Conservation (phyloP, 495 filamentous ascomycete species). For the Parmelia sp. region DNA sequence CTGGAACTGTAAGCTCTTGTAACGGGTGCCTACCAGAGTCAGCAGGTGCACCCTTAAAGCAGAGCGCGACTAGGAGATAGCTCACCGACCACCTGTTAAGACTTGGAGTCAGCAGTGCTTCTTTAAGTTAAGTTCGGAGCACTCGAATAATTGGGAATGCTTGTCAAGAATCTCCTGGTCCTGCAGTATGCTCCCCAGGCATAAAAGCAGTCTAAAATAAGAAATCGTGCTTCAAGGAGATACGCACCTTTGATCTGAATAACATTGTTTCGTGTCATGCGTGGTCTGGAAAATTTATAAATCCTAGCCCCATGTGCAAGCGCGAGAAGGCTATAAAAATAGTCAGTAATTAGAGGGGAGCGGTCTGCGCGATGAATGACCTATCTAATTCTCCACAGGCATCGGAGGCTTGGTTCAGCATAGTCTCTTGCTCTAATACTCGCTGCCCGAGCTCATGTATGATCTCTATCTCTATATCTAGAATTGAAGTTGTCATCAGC, state of each 20-base stretch:
- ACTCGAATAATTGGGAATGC: neutral
- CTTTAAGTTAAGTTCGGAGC: neutral
- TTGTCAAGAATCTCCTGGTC: neutral
- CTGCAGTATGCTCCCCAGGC: neutral
- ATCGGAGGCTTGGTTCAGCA: slow-evolving; percentile 62
- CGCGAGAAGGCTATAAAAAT: slow-evolving; percentile 65
- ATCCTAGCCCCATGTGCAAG: slow-evolving; percentile 70
- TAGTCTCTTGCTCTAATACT: slow-evolving; percentile 63
- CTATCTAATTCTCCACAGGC: slow-evolving; percentile 81
- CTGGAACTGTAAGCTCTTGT: slow-evolving; percentile 80
- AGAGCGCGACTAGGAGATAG: neutral
- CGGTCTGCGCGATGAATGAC: slow-evolving; percentile 28
- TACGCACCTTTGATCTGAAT: slow-evolving; percentile 56
- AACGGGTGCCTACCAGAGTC: slow-evolving; percentile 59
- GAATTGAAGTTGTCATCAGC: neutral
- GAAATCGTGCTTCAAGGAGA: neutral
- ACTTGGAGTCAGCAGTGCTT: neutral
- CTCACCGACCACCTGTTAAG: slow-evolving; percentile 54
- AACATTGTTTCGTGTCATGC: slow-evolving; percentile 63
- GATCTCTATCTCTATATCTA: slow-evolving; percentile 89
- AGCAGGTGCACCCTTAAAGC: neutral
- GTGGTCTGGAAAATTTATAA: slow-evolving; percentile 65
- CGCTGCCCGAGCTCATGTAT: slow-evolving; percentile 68
- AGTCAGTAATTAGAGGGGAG: slow-evolving; percentile 14
- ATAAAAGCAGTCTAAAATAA: neutral